Percentiles rank a stretch among this genome's conserved stretches.
Evolutionary conservation across 176 grass and related monocot genomes (phyloP).

Genomic region (Bolboschoenus planiculmis): DNA sequence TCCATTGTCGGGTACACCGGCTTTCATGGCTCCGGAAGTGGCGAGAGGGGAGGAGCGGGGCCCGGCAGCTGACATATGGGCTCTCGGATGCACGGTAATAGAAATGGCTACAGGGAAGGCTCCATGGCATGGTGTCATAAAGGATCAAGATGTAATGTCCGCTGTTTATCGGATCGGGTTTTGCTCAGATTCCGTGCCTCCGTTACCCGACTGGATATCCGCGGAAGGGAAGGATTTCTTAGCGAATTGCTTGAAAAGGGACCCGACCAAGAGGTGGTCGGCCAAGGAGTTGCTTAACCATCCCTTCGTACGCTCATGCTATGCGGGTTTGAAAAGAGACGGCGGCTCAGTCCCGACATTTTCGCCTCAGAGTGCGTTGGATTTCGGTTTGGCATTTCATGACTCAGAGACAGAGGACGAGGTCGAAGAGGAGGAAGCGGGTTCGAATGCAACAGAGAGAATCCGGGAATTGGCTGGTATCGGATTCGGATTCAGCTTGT

Average conservation of each 20-base stretch:
- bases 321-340: not conserved
- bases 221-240: constrained; percentile 37
- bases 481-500: not conserved
- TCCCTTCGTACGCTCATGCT: not conserved
- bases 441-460: not conserved
- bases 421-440: constrained; percentile 14
- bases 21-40: constrained; percentile 18
- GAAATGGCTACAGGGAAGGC: constrained; percentile 40
- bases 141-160: constrained; percentile 11
- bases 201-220: constrained; percentile 27
- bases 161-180: constrained; percentile 35
- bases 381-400: constrained; percentile 23
- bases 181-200: constrained; percentile 27
- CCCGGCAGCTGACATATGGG: constrained; percentile 26
- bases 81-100: constrained; percentile 36
- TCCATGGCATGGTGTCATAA: constrained; percentile 25
- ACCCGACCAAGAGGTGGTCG: constrained; percentile 26
- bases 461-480: not conserved
- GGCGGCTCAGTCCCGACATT: not conserved
- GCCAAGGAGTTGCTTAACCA: constrained; percentile 24
- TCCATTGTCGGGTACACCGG: constrained; percentile 22
- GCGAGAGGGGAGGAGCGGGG: constrained; percentile 32
- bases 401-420: constrained; percentile 48
- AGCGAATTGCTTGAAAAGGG: constrained; percentile 23
- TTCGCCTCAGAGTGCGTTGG: constrained; percentile 50